Evolutionary conservation across 345 rosid genomes (phyloP).

Genomic region (Hirschfeldia incana): DNA sequence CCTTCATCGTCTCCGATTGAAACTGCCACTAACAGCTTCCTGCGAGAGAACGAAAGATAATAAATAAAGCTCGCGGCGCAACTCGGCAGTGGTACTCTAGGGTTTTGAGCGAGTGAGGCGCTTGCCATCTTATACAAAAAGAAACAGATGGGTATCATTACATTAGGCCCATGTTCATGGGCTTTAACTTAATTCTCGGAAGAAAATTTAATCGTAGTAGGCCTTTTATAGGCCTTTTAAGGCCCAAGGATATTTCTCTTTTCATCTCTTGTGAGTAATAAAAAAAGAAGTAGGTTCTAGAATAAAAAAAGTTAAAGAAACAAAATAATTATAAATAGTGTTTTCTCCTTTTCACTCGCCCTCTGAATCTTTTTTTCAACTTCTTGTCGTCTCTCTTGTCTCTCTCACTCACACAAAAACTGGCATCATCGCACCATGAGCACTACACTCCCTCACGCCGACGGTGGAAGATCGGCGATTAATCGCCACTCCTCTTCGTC

Average conservation of each 20-base stretch:
- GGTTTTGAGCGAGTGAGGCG: background rate
- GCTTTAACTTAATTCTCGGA: background rate
- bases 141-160: background rate
- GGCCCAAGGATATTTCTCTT: background rate
- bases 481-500: background rate
- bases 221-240: background rate
- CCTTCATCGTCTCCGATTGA: slow-evolving; percentile 35
- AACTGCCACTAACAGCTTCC: slow-evolving; percentile 11
- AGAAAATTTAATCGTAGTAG: background rate
- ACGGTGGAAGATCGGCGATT: slow-evolving; percentile 28
- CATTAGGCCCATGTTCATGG: background rate
- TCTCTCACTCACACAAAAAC: slow-evolving; percentile 2
- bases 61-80: slow-evolving; percentile 3
- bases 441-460: slow-evolving; percentile 21
- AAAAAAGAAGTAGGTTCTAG: background rate
- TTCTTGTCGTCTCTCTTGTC: background rate
- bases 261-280: background rate
- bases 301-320: background rate
- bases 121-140: background rate
- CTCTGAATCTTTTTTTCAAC: slow-evolving; percentile 7
- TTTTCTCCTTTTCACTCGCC: background rate
- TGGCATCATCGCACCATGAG: slow-evolving; percentile 31
- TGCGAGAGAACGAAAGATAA: background rate
- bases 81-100: slow-evolving; percentile 8
- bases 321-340: background rate